A percentile compares a stretch with the other conserved stretches of the same genome.
Evolutionary conservation across 225 moss, liverwort and hornwort species (phyloP).

Genomic region (Physcomitrium patens): DNA sequence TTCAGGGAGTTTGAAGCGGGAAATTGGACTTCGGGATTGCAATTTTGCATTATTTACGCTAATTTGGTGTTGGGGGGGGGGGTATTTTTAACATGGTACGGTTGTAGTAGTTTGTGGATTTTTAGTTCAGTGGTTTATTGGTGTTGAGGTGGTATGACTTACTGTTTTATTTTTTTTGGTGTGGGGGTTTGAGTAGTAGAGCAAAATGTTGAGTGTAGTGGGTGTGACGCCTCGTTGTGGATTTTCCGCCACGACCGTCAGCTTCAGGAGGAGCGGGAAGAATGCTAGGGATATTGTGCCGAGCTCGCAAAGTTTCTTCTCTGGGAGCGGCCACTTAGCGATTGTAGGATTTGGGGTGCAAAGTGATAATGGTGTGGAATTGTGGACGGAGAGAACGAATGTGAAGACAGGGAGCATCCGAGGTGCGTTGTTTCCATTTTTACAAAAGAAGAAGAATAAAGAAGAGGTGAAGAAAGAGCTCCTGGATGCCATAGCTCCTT

Average conservation of each 20-base stretch:
- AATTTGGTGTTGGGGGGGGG: too few species aligned
- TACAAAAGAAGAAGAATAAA: conserved; percentile 54
- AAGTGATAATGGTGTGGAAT: not conserved
- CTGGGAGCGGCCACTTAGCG: conserved; percentile 7
- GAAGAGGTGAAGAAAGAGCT: conserved; percentile 76
- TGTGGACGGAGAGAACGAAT: conserved; percentile 21
- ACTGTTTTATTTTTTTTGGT: not conserved
- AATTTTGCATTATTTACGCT: too few species aligned
- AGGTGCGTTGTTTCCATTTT: conserved; percentile 65
- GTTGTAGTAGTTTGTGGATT: too few species aligned
- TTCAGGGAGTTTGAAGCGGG: too few species aligned
- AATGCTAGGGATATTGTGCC: conserved; percentile 4
- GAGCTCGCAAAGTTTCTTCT: conserved; percentile 31
- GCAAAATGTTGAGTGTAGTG: conserved; percentile 36
- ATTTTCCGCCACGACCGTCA: conserved; percentile 4
- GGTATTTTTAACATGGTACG: too few species aligned
- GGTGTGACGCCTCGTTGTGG: conserved; percentile 34
- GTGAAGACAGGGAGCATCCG: conserved; percentile 15
- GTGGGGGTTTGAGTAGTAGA: conserved; percentile 5
- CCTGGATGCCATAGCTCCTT: conserved; percentile 65
- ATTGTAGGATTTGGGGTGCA: conserved; percentile 21
- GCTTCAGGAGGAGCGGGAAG: not conserved
- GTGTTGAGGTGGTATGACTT: too few species aligned
- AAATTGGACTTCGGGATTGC: too few species aligned
- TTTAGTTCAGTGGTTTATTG: too few species aligned